Conservation (phyloP, 139 green algal genomes). For the Gonium pectorale region DNA sequence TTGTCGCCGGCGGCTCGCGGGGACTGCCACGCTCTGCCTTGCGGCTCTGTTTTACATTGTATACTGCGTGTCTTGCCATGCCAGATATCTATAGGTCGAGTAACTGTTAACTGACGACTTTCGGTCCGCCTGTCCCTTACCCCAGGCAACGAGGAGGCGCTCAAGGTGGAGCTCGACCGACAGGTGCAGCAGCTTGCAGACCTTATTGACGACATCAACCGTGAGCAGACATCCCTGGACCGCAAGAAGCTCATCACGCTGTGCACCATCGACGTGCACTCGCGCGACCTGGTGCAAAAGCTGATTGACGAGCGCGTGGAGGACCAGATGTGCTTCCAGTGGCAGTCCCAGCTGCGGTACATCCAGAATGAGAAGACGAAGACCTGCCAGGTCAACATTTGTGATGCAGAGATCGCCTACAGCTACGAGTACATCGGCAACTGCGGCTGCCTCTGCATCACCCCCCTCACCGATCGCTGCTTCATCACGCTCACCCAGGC, state of each 20-base stretch:
- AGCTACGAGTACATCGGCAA: constrained; percentile 91
- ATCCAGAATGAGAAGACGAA: constrained; percentile 80
- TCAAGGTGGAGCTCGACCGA: constrained; percentile 81
- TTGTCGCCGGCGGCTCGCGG: too few species aligned
- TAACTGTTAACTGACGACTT: too few species aligned
- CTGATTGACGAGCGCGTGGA: constrained; percentile 62
- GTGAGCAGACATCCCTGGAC: constrained; percentile 71
- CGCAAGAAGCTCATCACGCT: constrained; percentile 87
- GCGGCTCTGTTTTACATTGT: too few species aligned
- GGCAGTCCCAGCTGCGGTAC: constrained; percentile 81
- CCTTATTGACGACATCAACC: constrained; percentile 82
- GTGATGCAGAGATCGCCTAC: constrained; percentile 86
- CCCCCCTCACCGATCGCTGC: constrained; percentile 85
- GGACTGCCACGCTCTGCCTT: too few species aligned
- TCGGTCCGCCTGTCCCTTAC: not conserved
- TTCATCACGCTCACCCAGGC: constrained; percentile 85
- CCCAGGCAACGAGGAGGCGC: constrained; percentile 88
- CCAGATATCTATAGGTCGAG: too few species aligned
- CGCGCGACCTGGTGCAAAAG: constrained; percentile 76
- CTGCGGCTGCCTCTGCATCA: constrained; percentile 83
- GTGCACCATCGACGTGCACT: constrained; percentile 91
- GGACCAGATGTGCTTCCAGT: constrained; percentile 80
- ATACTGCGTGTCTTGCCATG: too few species aligned
- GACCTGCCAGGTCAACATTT: constrained; percentile 81
- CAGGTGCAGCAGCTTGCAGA: constrained; percentile 85